Evolutionary conservation across 148 eudicot genomes (phyloP), one percentile per base, ranked within the genome.

Genomic region (Nepenthes gracilis): DNA sequence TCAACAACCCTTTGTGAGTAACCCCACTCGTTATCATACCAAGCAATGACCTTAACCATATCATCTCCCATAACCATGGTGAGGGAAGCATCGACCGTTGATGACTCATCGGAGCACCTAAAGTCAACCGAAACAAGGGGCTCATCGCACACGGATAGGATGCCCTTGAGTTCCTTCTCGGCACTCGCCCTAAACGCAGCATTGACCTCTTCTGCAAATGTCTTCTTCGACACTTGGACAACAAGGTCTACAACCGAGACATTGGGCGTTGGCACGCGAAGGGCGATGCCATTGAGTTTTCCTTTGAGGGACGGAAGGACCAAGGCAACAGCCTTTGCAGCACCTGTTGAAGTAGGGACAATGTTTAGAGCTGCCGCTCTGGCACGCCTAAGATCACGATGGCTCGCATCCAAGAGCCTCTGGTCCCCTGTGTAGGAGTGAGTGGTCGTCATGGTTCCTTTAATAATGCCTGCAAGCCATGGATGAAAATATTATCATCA

Each of bases 51-150:
- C 85, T 93, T 88, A 6, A 93, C 99, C 99, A 93, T 84, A 73
- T 93, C 99, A 55, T 93, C 99, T 40, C 99, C 99, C 99, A 93
- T 93, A 47, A 93, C 99, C 99, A 93, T 93, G 50, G 96, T 93
- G 13, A 93, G 67, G 6, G 99, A 93, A 10, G 99, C 79, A 59
- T 93, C 99, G 1, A 93, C 83, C 1, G 96, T 93, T 0, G 99
- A 93, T 11, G 99, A 93, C 5, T 88, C 95, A 43, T 93, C 95
- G 4, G 76, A 67, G 82, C 99, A 88, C 63, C 96, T 79, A 74
- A 93, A 93, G 72, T 93, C 99, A 5, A 86, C 86, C 0, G 99
- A 93, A 0, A 93, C 99, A 2, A 93, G 89, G 6, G 99, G 99
- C 81, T 93, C 99, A 6, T 86, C 91, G 5, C 99, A 93, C 9